Evolutionary conservation across 352 stramenopile species (phyloP), one percentile per base, ranked within the genome.

Genomic region (Pythium aristosporum): DNA sequence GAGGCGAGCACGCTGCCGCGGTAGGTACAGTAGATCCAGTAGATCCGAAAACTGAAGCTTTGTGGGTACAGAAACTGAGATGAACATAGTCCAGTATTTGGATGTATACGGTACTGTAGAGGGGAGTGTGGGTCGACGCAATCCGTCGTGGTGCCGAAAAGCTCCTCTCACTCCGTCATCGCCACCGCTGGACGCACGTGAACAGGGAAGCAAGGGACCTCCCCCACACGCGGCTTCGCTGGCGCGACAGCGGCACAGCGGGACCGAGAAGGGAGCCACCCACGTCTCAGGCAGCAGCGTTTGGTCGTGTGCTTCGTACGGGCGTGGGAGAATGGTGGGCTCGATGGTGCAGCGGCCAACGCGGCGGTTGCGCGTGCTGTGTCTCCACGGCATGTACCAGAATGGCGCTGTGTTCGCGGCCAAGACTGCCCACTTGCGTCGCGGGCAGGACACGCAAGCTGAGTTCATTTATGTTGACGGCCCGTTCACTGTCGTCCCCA

Each of bases 301-400:
- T 50, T 50, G 18, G 44, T 30, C 5, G 25, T 30, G 25, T 30
- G 25, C n/a, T n/a, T n/a, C n/a, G n/a, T n/a, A n/a, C n/a, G n/a
- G n/a, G n/a, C 25, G 25, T 30, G 25, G 25, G 5, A 30, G 25
- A 30, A 61, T 54, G 41, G 30, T 30, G 18, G 41, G 47, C 47
- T 34, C 39, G 20, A 5, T 39, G 3, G 44, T 21, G 36, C 42
- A n/a, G 20, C 63, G 49, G 20, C 69, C 72, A 48, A 84, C 54
- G 61, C 52, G 61, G 20, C 52, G 82, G 57, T 68, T 94, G 50
- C 81, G 83, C 21, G 69, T 94, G 55, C 60, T 94, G 49, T 94
- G 85, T 70, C 79, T 94, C 30, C 85, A 94, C 56, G 85, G 85
- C 53, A 94, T 94, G 83, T 94, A 92, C 72, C 85, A 94, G 72